A percentile compares a stretch with the other conserved stretches of the same genome.
Evolutionary conservation across 2,329 filamentous ascomycete species (phyloP).

Genomic region (Pseudogymnoascus sp.): DNA sequence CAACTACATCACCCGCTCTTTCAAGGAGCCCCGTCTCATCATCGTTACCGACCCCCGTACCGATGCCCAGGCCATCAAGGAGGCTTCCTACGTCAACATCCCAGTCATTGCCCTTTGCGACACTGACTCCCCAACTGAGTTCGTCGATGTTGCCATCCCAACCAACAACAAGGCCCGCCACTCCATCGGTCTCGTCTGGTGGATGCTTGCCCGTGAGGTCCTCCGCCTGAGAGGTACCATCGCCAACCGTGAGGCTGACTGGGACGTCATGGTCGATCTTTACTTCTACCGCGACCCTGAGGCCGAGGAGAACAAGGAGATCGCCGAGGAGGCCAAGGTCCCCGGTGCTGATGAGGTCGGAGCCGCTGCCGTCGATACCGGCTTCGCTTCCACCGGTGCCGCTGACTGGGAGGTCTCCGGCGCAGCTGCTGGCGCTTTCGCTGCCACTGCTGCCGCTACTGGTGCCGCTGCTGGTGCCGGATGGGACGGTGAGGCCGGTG

Average conservation of each 20-base stretch:
- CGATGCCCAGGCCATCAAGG: constrained; percentile 99
- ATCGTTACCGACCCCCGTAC: constrained; percentile 99
- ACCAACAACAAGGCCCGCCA: constrained; percentile 99
- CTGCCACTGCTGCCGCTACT: constrained; percentile 44
- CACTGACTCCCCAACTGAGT: constrained; percentile 98
- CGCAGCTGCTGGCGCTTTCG: constrained; percentile 54
- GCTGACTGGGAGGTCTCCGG: constrained; percentile 77
- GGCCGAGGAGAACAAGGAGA: constrained; percentile 98
- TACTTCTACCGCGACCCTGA: constrained; percentile 99
- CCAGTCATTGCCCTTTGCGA: constrained; percentile 98
- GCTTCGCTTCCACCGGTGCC: constrained; percentile 50
- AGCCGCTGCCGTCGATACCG: constrained; percentile 67
- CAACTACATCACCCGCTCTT: constrained; percentile 99
- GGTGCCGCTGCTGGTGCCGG: constrained; percentile 54
- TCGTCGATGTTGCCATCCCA: constrained; percentile 98
- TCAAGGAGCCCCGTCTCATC: constrained; percentile 99
- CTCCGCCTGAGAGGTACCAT: constrained; percentile 97
- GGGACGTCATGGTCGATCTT: constrained; percentile 99
- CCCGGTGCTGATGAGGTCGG: constrained; percentile 79
- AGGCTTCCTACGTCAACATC: constrained; percentile 99
- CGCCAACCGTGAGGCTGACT: constrained; percentile 89
- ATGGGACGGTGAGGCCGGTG: constrained; percentile 50
- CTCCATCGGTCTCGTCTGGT: constrained; percentile 97
- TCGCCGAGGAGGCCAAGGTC: constrained; percentile 80
- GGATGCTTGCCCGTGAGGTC: constrained; percentile 99